Conservation (phyloP, 495 filamentous ascomycete species). For the Hypoxylon cercidicola region DNA sequence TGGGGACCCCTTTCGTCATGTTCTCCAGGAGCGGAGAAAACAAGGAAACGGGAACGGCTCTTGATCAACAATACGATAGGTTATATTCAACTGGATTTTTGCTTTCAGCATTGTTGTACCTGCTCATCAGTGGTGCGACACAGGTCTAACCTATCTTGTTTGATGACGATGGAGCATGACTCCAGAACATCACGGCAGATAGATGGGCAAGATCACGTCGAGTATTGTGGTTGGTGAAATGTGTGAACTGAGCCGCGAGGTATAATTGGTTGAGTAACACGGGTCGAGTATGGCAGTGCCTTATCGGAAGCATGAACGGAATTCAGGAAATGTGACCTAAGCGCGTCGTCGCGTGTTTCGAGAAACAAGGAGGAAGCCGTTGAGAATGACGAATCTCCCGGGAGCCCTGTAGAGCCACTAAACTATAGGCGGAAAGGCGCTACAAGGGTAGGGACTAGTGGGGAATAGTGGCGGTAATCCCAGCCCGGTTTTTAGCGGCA, state of each 20-base stretch:
- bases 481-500: constrained; percentile 7
- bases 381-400: constrained; percentile 14
- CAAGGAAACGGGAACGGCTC: constrained; percentile 1
- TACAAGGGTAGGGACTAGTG: constrained; percentile 1
- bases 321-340: constrained; percentile 10
- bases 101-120: constrained; percentile 1
- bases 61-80: constrained; percentile 10
- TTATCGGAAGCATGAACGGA: constrained; percentile 5
- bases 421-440: background rate
- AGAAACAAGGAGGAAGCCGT: constrained; percentile 1
- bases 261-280: too few species aligned
- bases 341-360: constrained; percentile 19
- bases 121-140: constrained; percentile 7
- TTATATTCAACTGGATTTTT: background rate
- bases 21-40: constrained; percentile 10
- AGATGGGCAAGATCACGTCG: too few species aligned
- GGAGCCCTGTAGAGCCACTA: constrained; percentile 13
- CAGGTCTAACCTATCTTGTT: constrained; percentile 11
- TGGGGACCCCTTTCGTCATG: constrained; percentile 25
- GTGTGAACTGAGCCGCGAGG: too few species aligned
- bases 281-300: background rate
- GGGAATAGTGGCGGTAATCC: constrained; percentile 5
- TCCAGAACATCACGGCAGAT: constrained; percentile 9
- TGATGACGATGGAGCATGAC: constrained; percentile 11
- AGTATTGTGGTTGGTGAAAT: too few species aligned